Percentiles rank a stretch among this genome's conserved stretches.
phyloP scores from a whole-genome alignment of 129 eudicot species.

The Pulicaria dysenterica region DNA sequence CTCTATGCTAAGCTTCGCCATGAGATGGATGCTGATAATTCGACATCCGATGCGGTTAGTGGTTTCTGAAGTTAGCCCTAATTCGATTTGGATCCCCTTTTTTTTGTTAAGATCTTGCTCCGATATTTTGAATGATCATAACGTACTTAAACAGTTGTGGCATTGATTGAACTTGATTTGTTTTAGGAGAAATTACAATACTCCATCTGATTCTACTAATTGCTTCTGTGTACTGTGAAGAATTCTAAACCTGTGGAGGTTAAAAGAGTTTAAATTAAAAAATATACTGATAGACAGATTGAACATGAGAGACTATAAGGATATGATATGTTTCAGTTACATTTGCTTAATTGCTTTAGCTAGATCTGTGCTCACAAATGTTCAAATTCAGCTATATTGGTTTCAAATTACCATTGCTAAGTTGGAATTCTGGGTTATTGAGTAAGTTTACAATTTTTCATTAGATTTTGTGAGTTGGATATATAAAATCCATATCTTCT shows the following conservation, averaged over 20 bases:
- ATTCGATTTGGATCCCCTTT: slow-evolving; percentile 23
- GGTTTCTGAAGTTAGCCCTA: slow-evolving; percentile 16
- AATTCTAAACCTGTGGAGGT: slow-evolving; percentile 5
- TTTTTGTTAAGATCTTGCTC: slow-evolving; percentile 17
- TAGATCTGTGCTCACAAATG: slow-evolving; percentile 18
- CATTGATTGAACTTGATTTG: slow-evolving; percentile 7
- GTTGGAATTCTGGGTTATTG: slow-evolving; percentile 14
- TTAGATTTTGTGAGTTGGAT: slow-evolving; percentile 17
- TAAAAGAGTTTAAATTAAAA: background rate
- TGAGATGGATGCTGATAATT: slow-evolving; percentile 75
- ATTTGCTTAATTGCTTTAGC: background rate
- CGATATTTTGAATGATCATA: background rate
- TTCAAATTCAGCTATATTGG: slow-evolving; percentile 10
- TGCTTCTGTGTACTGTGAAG: background rate
- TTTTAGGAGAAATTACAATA: background rate
- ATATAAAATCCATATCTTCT: background rate
- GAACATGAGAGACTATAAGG: background rate
- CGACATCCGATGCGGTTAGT: slow-evolving; percentile 75
- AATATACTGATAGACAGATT: background rate
- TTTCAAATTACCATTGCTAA: background rate
- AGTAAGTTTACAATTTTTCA: background rate
- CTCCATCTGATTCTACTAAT: background rate
- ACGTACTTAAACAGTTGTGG: background rate
- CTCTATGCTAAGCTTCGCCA: slow-evolving; percentile 66
- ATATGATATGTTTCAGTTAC: slow-evolving; percentile 5